Evolutionary conservation across 2,329 filamentous ascomycete genomes (phyloP).

Genomic region (Verruconis gallopava): DNA sequence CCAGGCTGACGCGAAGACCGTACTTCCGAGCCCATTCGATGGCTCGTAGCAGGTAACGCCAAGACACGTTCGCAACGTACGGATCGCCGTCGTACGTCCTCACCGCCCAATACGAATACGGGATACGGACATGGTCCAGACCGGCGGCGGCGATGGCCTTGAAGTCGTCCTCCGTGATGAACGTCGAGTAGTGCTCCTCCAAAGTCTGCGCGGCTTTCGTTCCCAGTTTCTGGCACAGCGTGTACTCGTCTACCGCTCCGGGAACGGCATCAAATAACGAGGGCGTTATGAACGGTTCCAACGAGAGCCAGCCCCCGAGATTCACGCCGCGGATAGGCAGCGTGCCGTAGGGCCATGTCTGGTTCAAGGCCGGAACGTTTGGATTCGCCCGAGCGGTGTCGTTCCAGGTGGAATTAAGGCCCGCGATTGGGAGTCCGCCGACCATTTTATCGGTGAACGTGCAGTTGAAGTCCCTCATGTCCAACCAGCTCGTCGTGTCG

Average conservation of each 20-base stretch:
- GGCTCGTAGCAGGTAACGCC: slow-evolving; percentile 81
- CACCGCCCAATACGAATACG: slow-evolving; percentile 90
- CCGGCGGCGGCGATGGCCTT: slow-evolving; percentile 73
- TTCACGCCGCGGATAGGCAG: slow-evolving; percentile 82
- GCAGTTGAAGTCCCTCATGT: slow-evolving; percentile 81
- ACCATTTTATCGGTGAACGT: slow-evolving; percentile 80
- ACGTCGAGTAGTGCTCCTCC: slow-evolving; percentile 82
- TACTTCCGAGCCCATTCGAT: slow-evolving; percentile 93
- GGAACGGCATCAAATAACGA: slow-evolving; percentile 66
- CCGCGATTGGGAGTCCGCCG: slow-evolving; percentile 79
- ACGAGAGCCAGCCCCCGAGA: slow-evolving; percentile 80
- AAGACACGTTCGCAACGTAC: slow-evolving; percentile 74
- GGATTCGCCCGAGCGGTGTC: slow-evolving; percentile 67
- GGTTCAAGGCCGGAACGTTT: slow-evolving; percentile 63
- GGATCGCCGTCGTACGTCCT: slow-evolving; percentile 73
- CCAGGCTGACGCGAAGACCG: slow-evolving; percentile 82
- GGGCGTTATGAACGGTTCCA: slow-evolving; percentile 92
- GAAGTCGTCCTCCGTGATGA: slow-evolving; percentile 77
- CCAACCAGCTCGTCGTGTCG: slow-evolving; percentile 84
- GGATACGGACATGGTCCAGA: slow-evolving; percentile 89
- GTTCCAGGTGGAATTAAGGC: slow-evolving; percentile 72
- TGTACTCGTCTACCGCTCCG: slow-evolving; percentile 75
- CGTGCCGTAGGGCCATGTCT: slow-evolving; percentile 60
- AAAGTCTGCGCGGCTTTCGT: slow-evolving; percentile 50
- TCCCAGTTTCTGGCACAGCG: slow-evolving; percentile 59